Base-by-base conservation (phyloP, 2,329 filamentous ascomycete species). In the Bipolaris oryzae region DNA sequence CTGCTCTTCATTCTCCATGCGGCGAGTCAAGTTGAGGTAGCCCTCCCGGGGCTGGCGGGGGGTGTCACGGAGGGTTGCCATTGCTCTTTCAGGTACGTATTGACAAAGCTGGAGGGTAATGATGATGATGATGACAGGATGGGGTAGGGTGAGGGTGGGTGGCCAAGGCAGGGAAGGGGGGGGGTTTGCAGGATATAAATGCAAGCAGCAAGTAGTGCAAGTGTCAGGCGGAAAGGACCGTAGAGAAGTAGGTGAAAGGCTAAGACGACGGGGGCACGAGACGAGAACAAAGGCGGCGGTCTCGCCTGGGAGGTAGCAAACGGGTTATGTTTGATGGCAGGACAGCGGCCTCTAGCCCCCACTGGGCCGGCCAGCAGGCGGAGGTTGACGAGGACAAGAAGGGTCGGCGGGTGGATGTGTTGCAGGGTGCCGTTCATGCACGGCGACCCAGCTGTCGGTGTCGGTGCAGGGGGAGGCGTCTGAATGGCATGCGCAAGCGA, bases 1-100 rank as follows among this genome's bases (percentile, higher is more conserved):
- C n/a, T 70, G 68, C 1, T 70, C 67, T 13, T 73, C 69, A n/a
- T 60, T 63, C 15, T 74, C 71, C 72, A 76, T 74, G 7, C 62
- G 61, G 9, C 71, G 67, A 13, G 70, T 73, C 15, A 74, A 66
- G 20, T 65, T 70, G 54, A 68, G 64, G 43, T 73, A 64, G n/a
- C 72, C 73, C 4, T 67, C 66, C 41, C 64, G 56, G 7, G 68
- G 60, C n/a, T 69, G 63, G 5, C 63, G 63, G 13, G 63, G 52
- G 18, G 47, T 50, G 34, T 60, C 60, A 23, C 62, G 57, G 13
- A 62, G 65, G 50, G 64, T 50, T 18, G 57, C 54, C 50, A 70
- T 58, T 53, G 71, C 54, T 71, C 65, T 57, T 57, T 62, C 50
- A 53, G 73, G 69, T 45, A 42, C 15, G 15, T 25, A 13, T 25